Base-by-base conservation (phyloP, 768 basidiomycete genomes). In the Coprinopsis cinerea region DNA sequence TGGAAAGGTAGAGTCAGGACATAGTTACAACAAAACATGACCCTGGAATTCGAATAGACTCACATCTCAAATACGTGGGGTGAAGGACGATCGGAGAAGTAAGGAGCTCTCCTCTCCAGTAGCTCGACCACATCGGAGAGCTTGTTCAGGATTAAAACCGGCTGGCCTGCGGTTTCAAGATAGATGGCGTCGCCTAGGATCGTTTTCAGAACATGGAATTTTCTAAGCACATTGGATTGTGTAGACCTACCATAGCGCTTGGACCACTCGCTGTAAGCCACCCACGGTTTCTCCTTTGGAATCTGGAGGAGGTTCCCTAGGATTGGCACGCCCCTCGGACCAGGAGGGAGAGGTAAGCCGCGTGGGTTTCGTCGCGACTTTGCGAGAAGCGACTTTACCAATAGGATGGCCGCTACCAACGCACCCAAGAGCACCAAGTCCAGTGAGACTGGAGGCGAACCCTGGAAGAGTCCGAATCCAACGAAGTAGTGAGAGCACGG, bases 151-250 rank as follows among this genome's bases (percentile, higher is more conserved):
- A 57, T 26, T 3, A 59, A 4, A 25, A 57, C 47, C 7, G 25
- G 20, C 23, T 48, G 49, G 11, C 53, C 54, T 1, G 55, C 36
- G n/a, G 57, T 13, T 36, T 54, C 46, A 15, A 56, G 52, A 27
- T 52, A 55, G 10, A 55, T 23, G 27, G 58, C 54, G 40, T 60
- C 57, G 14, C 53, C 51, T 56, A 30, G 24, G 40, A 40, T 45
- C 3, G n/a, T 1, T n/a, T 36, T 15, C 2, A 35, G 27, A 15
- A 44, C 20, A 5, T 2, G 17, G 25, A n/a, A 11, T 10, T 26
- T 11, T 14, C 35, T 10, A 9, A 13, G 22, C 10, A 28, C 4
- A 3, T 26, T 14, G 18, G 4, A 18, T 18, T 14, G 14, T 17
- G 7, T 20, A 22, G 23, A 24, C 46, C 15, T n/a, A 49, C 48